Percentiles rank a stretch among this genome's conserved stretches.
phyloP scores from a whole-genome alignment of 352 stramenopile genomes.

The Pythium periplocum region DNA sequence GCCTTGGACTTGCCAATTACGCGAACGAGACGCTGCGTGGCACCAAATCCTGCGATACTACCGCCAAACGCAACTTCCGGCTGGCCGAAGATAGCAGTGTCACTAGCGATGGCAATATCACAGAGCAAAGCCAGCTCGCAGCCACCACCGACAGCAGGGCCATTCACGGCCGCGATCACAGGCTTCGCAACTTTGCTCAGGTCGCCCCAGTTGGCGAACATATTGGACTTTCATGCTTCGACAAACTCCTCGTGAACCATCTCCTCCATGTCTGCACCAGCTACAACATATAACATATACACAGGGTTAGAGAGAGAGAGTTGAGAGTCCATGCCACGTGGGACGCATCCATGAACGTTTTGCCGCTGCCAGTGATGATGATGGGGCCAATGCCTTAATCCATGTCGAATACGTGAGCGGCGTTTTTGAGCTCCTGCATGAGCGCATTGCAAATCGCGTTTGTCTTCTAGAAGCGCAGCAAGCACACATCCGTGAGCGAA shows the following conservation, averaged over 20 bases:
- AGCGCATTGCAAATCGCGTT: slow-evolving; percentile 96
- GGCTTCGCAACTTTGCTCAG: slow-evolving; percentile 94
- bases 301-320: no score
- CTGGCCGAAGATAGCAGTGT: slow-evolving; percentile 97
- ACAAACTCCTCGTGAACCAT: slow-evolving; percentile 94
- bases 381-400: slow-evolving; percentile 93
- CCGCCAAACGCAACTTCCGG: slow-evolving; percentile 96
- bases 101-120: slow-evolving; percentile 96
- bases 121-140: slow-evolving; percentile 99
- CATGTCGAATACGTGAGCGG: slow-evolving; percentile 87
- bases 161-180: slow-evolving; percentile 97
- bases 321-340: no score
- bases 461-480: slow-evolving; percentile 54
- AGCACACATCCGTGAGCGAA: no score
- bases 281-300: slow-evolving; percentile 16
- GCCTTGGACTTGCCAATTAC: slow-evolving; percentile 97
- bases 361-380: slow-evolving; percentile 94
- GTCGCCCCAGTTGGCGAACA: slow-evolving; percentile 96
- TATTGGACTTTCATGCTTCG: slow-evolving; percentile 92
- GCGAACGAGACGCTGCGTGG: slow-evolving; percentile 95
- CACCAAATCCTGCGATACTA: slow-evolving; percentile 95
- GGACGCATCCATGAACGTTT: slow-evolving; percentile 89
- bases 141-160: slow-evolving; percentile 95
- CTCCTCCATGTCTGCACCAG: slow-evolving; percentile 96
- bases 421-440: slow-evolving; percentile 94